Evolutionary conservation across 2,329 filamentous ascomycete species (phyloP), one percentile per base, ranked within the genome.

Genomic region (Orbilia quercus): DNA sequence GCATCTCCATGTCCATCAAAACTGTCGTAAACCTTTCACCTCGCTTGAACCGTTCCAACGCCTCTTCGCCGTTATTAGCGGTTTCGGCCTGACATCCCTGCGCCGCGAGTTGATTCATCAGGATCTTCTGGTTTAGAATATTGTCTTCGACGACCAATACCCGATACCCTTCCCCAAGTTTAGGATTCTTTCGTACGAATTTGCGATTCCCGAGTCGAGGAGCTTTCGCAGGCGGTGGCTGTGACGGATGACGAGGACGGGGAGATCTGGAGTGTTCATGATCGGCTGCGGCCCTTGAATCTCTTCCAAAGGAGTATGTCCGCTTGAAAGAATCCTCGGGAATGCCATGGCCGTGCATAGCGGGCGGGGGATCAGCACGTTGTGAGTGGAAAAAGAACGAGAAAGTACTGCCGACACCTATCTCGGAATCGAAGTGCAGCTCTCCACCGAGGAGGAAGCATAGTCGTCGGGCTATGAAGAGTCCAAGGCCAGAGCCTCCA

Each of bases 1-100:
- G 90, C 90, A 93, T 93, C 78, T 92, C 90, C 51, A 92, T 83
- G 78, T 93, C 91, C 90, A 93, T 92, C 4, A 93, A 80, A 11
- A 93, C 88, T 48, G 92, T 84, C 2, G 67, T 72, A 28, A 72
- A 72, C 40, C 18, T 57, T 11, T 57, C 70, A 14, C 62, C 62
- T 2, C 22, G 48, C 22, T 60, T 64, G 1, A 72, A 18, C 2
- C 47, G 28, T 7, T 87, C 87, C 22, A 91, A 84, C 0, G 87
- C 87, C 77, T 89, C 87, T 48, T 84, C 83, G 50, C 87, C 87
- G 74, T 89, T 88, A 75, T 89, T 89, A 14, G 88, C 87, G 4
- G 89, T 85, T 71, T 85, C 83, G 0, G 86, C 87, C 48, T 83
- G 84, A 77, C 87, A 88, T 1, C 87, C 88, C 42, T 84, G 83